These are phyloP conservation scores for Filosporella fistucella DNA, from an alignment of 495 filamentous ascomycete species.

Conservation along the genomic window DNA sequence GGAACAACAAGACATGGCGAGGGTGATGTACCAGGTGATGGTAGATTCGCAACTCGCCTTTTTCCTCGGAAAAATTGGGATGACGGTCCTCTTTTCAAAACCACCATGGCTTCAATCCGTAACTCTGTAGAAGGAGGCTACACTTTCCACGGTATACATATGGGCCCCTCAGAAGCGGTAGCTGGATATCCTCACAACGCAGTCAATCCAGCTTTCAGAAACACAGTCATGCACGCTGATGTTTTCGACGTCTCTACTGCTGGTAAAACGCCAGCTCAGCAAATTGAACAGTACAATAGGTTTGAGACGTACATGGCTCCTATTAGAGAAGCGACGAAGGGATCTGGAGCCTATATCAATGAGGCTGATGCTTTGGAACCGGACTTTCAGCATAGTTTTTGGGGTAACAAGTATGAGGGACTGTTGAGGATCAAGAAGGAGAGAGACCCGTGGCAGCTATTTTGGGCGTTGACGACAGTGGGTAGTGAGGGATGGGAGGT, in stretches of 20 bases:
- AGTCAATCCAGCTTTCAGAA: conserved; percentile 54
- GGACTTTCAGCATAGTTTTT: conserved; percentile 46
- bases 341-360: conserved; percentile 34
- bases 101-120: conserved; percentile 23
- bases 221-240: conserved; percentile 31
- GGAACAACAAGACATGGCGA: too few species aligned
- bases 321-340: conserved; percentile 32
- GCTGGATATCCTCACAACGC: conserved; percentile 33
- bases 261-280: conserved; percentile 31
- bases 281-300: too few species aligned
- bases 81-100: background rate
- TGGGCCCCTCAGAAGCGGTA: conserved; percentile 13
- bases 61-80: background rate
- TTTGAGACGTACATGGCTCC: conserved; percentile 25
- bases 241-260: conserved; percentile 29
- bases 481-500: conserved; percentile 56
- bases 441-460: conserved; percentile 51
- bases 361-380: conserved; percentile 46
- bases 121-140: conserved; percentile 37
- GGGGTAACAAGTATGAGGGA: conserved; percentile 42
- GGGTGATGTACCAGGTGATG: background rate
- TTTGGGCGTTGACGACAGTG: conserved; percentile 56
- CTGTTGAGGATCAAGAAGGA: conserved; percentile 43
- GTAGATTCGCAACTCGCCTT: background rate
- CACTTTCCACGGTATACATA: conserved; percentile 36